Percentiles rank a stretch among this genome's conserved stretches.
phyloP scores from a whole-genome alignment of 352 stramenopile genomes.

The Peronospora destructor region DNA sequence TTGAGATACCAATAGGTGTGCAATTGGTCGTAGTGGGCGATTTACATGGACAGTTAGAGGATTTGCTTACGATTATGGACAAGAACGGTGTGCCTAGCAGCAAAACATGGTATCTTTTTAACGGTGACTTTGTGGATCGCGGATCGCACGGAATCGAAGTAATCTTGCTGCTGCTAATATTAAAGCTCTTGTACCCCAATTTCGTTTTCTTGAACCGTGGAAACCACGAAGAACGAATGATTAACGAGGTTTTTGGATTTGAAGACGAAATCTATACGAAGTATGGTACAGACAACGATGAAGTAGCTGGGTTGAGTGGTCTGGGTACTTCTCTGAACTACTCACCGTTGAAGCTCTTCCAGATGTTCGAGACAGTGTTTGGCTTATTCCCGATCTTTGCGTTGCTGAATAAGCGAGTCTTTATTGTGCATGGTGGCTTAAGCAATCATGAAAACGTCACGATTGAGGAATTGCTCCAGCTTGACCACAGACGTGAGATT shows the following conservation, averaged over 20 bases:
- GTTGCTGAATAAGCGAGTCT: constrained; percentile 86
- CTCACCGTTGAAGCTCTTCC: constrained; percentile 71
- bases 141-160: constrained; percentile 90
- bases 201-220: constrained; percentile 91
- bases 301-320: constrained; percentile 52
- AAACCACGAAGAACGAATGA: constrained; percentile 93
- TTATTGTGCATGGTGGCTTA: constrained; percentile 91
- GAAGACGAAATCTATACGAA: constrained; percentile 78
- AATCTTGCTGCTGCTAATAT: constrained; percentile 81
- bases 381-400: constrained; percentile 83
- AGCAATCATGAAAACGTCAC: constrained; percentile 83
- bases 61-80: constrained; percentile 90
- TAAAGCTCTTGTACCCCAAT: constrained; percentile 86
- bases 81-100: constrained; percentile 84
- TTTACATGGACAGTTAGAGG: constrained; percentile 90
- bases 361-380: constrained; percentile 85
- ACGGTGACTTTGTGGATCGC: constrained; percentile 94
- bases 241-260: constrained; percentile 89
- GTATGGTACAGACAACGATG: constrained; percentile 71
- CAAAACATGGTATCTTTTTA: constrained; percentile 92
- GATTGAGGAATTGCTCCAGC: constrained; percentile 76
- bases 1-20: constrained; percentile 68
- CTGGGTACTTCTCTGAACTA: constrained; percentile 63
- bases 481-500: constrained; percentile 84
- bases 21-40: constrained; percentile 90